phyloP scores from a whole-genome alignment of 202 grass and related monocot genomes.

The Dendrocalamus latiflorus region DNA sequence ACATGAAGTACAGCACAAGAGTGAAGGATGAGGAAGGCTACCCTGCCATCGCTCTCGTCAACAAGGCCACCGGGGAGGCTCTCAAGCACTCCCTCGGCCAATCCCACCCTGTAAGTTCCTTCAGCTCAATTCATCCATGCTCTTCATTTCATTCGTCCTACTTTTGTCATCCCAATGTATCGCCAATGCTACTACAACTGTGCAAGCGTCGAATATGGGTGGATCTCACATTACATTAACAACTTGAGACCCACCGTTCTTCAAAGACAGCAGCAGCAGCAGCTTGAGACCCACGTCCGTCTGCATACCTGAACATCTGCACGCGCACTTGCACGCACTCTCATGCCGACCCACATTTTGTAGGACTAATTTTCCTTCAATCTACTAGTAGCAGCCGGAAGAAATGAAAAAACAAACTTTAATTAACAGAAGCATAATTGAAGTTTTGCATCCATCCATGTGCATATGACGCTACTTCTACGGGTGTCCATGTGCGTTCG shows the following conservation, averaged over 20 bases:
- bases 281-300: too few species aligned
- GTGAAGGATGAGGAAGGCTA: slow-evolving; percentile 77
- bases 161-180: background rate
- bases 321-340: too few species aligned
- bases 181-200: background rate
- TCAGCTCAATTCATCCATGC: too few species aligned
- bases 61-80: slow-evolving; percentile 56
- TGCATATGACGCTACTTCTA: background rate
- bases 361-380: too few species aligned
- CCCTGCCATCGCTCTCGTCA: slow-evolving; percentile 55
- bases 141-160: background rate
- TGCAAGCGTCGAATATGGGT: background rate
- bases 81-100: slow-evolving; percentile 69
- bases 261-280: too few species aligned
- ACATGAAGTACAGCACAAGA: slow-evolving; percentile 62
- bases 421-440: too few species aligned
- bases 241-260: background rate
- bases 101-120: slow-evolving; percentile 42
- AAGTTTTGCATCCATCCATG: background rate
- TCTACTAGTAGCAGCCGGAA: too few species aligned
- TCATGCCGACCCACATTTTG: too few species aligned
- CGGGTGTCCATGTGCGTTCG: background rate
- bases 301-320: background rate
- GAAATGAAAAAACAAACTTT: too few species aligned
- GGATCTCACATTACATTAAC: background rate